Evolutionary conservation across 169 alveolate genomes (phyloP), one percentile per base, ranked within the genome.

Genomic region (Plasmodium billcollinsi): DNA sequence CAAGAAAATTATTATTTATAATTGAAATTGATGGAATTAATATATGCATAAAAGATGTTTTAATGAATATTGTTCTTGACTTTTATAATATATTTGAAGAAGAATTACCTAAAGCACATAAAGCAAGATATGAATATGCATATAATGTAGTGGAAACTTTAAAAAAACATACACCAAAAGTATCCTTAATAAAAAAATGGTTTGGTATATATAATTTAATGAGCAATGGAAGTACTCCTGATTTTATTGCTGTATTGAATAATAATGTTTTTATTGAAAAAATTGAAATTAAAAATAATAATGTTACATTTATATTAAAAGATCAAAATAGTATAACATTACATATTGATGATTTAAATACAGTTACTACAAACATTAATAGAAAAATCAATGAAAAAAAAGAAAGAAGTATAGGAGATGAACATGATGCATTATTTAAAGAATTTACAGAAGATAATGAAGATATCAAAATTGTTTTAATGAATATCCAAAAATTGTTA

Each of bases 161-260:
- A 47, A 80, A 80, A 67, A 80, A 80, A 26, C 90, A 80, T 58
- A 80, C 90, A 24, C 90, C 90, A 7, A 80, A 80, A 72, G 52
- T 80, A 26, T 67, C 90, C 58, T 52, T 80, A 54, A 80, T 72
- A n/a, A 80, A 80, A 61, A 80, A 67, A 61, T 67, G 90, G 90
- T 43, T 80, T 14, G 90, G 90, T 69, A 72, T 54, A 62, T 80
- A 80, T 15, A 66, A 80, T 49, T 62, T 80, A 45, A 80, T 80
- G 90, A 80, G 90, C 15, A 80, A 80, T 33, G 90, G 90, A 80
- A 80, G 61, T n/a, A 58, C 90, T 21, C 90, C 90, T 20, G 90
- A 80, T 62, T 80, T 80, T 69, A 80, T 66, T 45, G 90, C 90
- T 1, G 56, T 66, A 20, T 59, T 80, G 63, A 80, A 33, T 6